Percentiles rank a stretch among this genome's conserved stretches.
phyloP scores from a whole-genome alignment of 352 stramenopile species.

The Phytopythium litorale region DNA sequence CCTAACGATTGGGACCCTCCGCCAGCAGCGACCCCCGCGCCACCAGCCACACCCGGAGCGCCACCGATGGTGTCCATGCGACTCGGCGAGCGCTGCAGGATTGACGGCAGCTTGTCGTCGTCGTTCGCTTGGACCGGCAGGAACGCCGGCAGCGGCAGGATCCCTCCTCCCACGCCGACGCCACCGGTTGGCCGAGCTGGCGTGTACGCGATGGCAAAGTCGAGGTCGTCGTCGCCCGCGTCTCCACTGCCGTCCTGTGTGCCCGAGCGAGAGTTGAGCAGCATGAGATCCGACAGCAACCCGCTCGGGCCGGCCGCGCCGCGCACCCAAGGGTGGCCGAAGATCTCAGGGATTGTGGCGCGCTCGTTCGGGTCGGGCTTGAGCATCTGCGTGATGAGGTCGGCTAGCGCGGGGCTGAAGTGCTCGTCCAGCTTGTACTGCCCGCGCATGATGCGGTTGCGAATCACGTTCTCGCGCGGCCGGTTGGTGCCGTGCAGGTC shows the following conservation, averaged over 20 bases:
- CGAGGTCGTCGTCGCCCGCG: constrained; percentile 41
- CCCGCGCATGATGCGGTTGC: constrained; percentile 80
- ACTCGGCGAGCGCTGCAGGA: constrained; percentile 41
- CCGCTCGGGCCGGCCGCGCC: constrained; percentile 26
- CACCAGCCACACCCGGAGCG: constrained; percentile 6
- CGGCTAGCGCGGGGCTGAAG: constrained; percentile 60
- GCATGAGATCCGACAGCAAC: constrained; percentile 14
- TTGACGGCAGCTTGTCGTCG: constrained; percentile 61
- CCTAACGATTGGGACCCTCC: not conserved
- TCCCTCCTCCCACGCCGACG: not conserved
- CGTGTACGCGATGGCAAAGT: constrained; percentile 50
- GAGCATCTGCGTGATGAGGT: constrained; percentile 78
- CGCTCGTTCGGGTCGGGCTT: constrained; percentile 77
- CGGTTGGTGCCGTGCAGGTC: constrained; percentile 76
- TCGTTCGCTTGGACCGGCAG: constrained; percentile 17
- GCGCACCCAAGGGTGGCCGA: constrained; percentile 80
- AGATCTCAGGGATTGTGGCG: constrained; percentile 83
- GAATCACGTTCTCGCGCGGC: constrained; percentile 77
- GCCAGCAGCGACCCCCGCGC: constrained; percentile 3
- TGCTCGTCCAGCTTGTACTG: constrained; percentile 81
- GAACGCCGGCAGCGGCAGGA: constrained; percentile 10
- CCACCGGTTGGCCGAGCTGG: constrained; percentile 7
- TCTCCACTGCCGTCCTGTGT: constrained; percentile 15
- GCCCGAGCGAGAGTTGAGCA: constrained; percentile 3
- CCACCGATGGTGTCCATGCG: constrained; percentile 21